Base-by-base conservation (phyloP, 176 grass and related monocot genomes). In the Oryza nivara region DNA sequence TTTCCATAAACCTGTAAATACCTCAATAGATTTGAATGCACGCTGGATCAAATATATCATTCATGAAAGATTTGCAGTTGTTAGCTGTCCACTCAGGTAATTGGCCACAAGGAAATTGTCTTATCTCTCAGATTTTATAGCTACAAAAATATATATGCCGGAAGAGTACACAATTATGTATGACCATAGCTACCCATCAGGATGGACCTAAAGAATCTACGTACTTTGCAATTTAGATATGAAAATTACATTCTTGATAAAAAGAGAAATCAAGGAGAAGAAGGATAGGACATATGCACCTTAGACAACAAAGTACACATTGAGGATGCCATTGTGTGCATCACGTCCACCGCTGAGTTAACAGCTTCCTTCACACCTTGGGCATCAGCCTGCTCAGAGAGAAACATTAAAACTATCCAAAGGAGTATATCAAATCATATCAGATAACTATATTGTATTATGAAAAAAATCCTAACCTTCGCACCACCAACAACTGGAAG, bases 401-500 rank as follows among this genome's bases (percentile, higher is more conserved):
- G n/a, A 63, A 23, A 23, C n/a, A 63, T 23, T 82, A 88, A 77
- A 67, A 70, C 35, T 69, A 69, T 82, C 69, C 73, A 16, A 74
- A 75, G 83, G 20, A 54, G 79, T 19, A 67, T 84, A 78, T 32
- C 26, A 84, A 83, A 74, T 71, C 8, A 6, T 65, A 64, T 30
- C 48, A 66, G 60, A 25, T 20, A 84, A 34, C 67, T 63, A 73
- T 48, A 73, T 48, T 48, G 74, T 45, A 41, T 16, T 34, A 79
- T 35, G 32, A 85, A 25, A 88, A 67, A 67, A 72, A 40, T 74
- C 19, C 75, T 54, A 51, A 99, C 97, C 97, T 99, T 94, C 88
- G 97, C 97, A 65, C 97, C 97, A 86, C 80, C 88, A 81, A 94
- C 88, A 80, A 99, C 86, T 0, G 97, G 97, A 88, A 99, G 97